Conservation (phyloP, 2,329 filamentous ascomycete genomes). For the Ophiocordyceps camponoti-saundersi region DNA sequence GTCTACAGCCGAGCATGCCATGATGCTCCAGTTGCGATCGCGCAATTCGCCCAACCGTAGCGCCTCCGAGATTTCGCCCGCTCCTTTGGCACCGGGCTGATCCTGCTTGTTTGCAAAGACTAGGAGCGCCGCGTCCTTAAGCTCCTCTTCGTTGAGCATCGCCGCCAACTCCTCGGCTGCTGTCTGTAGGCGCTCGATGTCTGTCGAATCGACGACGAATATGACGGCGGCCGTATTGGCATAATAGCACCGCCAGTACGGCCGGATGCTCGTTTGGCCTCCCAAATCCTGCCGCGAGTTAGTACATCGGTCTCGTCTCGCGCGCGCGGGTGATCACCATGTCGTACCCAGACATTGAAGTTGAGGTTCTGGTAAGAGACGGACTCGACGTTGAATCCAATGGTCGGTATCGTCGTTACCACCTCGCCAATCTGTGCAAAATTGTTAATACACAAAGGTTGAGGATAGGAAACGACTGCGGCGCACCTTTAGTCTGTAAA, state of each 20-base stretch:
- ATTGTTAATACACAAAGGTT: background rate
- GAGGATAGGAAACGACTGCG: background rate
- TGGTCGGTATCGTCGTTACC: slow-evolving; percentile 96
- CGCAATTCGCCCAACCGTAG: slow-evolving; percentile 77
- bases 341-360: slow-evolving; percentile 88
- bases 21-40: slow-evolving; percentile 98
- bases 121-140: slow-evolving; percentile 78
- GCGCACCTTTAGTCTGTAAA: slow-evolving; percentile 82
- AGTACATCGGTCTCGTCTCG: too few relatives aligned
- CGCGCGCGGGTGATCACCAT: background rate
- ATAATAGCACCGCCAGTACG: slow-evolving; percentile 99
- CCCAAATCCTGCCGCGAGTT: slow-evolving; percentile 53
- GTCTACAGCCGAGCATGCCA: slow-evolving; percentile 92
- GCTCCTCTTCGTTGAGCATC: slow-evolving; percentile 94
- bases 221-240: slow-evolving; percentile 96
- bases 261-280: slow-evolving; percentile 94
- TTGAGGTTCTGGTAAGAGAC: slow-evolving; percentile 97
- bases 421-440: slow-evolving; percentile 75
- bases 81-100: slow-evolving; percentile 89
- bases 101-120: slow-evolving; percentile 99
- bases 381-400: slow-evolving; percentile 98
- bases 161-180: slow-evolving; percentile 83
- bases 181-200: slow-evolving; percentile 86
- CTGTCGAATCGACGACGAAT: slow-evolving; percentile 95
- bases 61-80: slow-evolving; percentile 91